Evolutionary conservation across 2,329 filamentous ascomycete genomes (phyloP), one percentile per base, ranked within the genome.

Genomic region (Epichloe coenophiala): DNA sequence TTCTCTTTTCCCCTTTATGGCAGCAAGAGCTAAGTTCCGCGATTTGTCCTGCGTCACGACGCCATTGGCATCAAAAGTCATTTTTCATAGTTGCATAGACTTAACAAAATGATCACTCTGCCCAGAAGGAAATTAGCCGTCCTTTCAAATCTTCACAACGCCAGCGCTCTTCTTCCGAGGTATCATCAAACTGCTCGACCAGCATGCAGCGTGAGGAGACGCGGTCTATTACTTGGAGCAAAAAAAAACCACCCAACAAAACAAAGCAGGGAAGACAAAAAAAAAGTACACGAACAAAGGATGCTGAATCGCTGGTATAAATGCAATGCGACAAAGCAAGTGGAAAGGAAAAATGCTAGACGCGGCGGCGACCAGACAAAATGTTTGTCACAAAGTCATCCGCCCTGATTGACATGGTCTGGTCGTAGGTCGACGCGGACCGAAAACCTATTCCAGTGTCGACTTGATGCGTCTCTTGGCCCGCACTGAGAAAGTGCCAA

Each of bases 141-240:
- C 19, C 7, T 36, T 45, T 27, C 37, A 33, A 38, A 7, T 43
- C 47, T 44, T 54, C 50, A 54, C 49, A 57, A 54, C 51, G 45
- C 52, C 51, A 40, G 44, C 53, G 51, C 51, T 47, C 51, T 50
- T 45, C 42, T 50, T 45, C 37, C n/a, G 3, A 45, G 33, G 13
- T 33, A 37, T 31, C 36, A 36, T 40, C 43, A 23, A 45, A 49
- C 44, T 40, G 49, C 48, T 57, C 57, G 56, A 57, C 56, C 55
- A 61, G 63, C 60, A 58, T 58, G 23, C 35, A 27, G 15, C 23
- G 15, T 47, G 54, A 49, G 45, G 21, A 27, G 17, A 19, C 13
- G 31, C 27, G 15, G 21, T 42, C 13, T 9, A 11, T n/a, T 43
- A 36, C 31, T 37, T 37, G 47, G 13, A 17, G 41, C 7, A 36